phyloP scores from a whole-genome alignment of 805 yeast species.

The Kazachstania psychrophila region DNA sequence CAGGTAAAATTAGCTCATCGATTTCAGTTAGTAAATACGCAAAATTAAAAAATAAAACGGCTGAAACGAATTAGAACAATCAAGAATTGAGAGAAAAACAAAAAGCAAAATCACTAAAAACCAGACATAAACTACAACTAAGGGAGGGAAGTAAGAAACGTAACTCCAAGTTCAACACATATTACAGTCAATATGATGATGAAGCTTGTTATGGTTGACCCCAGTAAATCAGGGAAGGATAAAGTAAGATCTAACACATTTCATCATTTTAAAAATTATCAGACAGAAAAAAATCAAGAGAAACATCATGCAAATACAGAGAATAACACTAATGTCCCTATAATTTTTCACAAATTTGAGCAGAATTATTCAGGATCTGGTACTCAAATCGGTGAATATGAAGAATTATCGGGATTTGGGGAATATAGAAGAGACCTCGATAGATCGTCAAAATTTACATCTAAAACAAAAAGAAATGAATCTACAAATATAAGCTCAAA shows the following conservation, averaged over 20 bases:
- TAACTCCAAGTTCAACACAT: neutral
- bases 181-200: conserved; percentile 1
- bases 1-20: too few relatives aligned
- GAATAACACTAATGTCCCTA: neutral
- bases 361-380: neutral
- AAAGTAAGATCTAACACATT: conserved; percentile 9
- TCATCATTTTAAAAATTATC: conserved; percentile 6
- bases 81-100: neutral
- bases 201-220: conserved; percentile 12
- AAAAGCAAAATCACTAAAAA: neutral
- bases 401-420: neutral
- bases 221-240: conserved; percentile 8
- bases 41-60: too few relatives aligned
- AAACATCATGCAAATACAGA: neutral
- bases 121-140: too few relatives aligned
- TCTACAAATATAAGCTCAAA: too few relatives aligned
- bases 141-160: too few relatives aligned
- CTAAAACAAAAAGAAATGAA: too few relatives aligned
- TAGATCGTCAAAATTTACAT: too few relatives aligned
- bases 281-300: neutral
- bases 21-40: too few relatives aligned
- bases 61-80: neutral
- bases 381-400: neutral
- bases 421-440: neutral
- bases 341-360: conserved; percentile 5